phyloP scores from a whole-genome alignment of 768 basidiomycete species.

The Lactifluus pinguis region DNA sequence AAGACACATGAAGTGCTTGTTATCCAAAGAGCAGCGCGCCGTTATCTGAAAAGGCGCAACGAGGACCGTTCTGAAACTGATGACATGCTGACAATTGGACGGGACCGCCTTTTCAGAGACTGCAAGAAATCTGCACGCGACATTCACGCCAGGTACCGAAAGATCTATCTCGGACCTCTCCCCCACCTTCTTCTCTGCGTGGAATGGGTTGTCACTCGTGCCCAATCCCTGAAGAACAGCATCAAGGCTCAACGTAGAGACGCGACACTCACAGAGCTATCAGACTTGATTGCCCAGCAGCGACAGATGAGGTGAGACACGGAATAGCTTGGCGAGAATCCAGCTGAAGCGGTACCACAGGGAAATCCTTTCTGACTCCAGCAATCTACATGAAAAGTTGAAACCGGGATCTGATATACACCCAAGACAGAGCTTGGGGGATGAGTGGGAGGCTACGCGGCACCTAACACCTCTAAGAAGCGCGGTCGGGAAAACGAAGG shows the following conservation, averaged over 20 bases:
- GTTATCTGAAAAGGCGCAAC: neutral
- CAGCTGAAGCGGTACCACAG: neutral
- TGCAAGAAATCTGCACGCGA: conserved; percentile 2
- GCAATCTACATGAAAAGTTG: neutral
- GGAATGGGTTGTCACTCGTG: conserved; percentile 2
- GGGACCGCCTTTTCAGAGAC: neutral
- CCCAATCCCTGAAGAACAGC: neutral
- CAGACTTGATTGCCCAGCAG: neutral
- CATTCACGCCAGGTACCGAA: conserved; percentile 2
- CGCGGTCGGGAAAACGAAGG: neutral
- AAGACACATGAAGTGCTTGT: neutral
- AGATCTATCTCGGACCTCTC: conserved; percentile 5
- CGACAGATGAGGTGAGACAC: neutral
- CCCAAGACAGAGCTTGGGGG: neutral
- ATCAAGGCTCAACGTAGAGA: neutral
- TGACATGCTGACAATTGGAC: neutral
- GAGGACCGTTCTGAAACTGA: neutral
- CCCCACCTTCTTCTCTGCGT: conserved; percentile 14
- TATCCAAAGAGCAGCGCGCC: conserved; percentile 5
- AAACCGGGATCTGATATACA: neutral
- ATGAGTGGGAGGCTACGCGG: neutral
- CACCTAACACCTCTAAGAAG: neutral
- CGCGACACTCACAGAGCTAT: neutral
- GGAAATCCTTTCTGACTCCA: neutral
- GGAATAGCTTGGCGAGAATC: neutral